Evolutionary conservation across 2,329 filamentous ascomycete genomes (phyloP).

Genomic region (Colletotrichum paranaense): DNA sequence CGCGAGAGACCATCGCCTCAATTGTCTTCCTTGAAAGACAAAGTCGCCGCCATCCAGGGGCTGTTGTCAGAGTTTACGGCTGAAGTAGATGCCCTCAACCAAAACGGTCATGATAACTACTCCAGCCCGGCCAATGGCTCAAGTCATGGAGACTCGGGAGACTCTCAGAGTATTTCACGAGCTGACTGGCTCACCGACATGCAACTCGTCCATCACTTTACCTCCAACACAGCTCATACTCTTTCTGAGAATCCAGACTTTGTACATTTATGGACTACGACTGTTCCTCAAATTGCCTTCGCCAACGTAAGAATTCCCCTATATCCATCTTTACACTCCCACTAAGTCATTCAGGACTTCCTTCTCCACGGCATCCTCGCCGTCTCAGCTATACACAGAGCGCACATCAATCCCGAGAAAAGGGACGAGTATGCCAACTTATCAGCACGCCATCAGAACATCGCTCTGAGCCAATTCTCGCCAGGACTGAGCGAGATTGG

Average conservation of each 20-base stretch:
- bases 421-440: constrained; percentile 29
- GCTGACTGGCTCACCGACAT: constrained; percentile 27
- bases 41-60: constrained; percentile 27
- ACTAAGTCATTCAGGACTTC: constrained; percentile 32
- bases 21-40: constrained; percentile 20
- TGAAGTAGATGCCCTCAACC: constrained; percentile 24
- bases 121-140: background rate
- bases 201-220: constrained; percentile 29
- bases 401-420: constrained; percentile 33
- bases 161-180: background rate
- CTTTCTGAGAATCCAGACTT: constrained; percentile 30
- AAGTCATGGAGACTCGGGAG: background rate
- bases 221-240: constrained; percentile 21
- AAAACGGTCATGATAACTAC: background rate
- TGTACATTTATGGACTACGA: constrained; percentile 28
- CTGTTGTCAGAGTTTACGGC: constrained; percentile 21
- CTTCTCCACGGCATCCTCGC: constrained; percentile 39
- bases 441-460: constrained; percentile 36
- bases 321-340: no score
- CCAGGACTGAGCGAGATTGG: constrained; percentile 34
- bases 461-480: constrained; percentile 35
- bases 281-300: constrained; percentile 24
- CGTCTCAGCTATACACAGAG: constrained; percentile 35
- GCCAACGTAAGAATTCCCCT: background rate
- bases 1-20: constrained; percentile 14